phyloP scores from a whole-genome alignment of 345 rosid species.

The Eucalyptus marginata region DNA sequence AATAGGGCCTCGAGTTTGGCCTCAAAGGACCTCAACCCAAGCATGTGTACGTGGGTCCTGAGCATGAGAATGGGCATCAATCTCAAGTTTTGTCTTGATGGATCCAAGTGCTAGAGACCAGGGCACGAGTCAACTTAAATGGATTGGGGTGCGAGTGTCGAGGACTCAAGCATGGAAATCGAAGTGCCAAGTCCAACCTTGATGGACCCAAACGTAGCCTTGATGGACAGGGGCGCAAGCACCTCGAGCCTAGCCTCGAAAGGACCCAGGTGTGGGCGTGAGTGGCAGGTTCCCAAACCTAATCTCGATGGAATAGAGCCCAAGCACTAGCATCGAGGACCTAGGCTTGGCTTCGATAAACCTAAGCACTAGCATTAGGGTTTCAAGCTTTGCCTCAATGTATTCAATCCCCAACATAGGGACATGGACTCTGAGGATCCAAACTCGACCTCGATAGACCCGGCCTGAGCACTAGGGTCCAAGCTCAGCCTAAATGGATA shows the following conservation, averaged over 20 bases:
- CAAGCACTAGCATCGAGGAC: fast-evolving
- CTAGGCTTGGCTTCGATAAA: fast-evolving
- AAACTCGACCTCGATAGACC: fast-evolving
- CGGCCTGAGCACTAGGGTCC: no score
- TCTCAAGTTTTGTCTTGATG: fast-evolving
- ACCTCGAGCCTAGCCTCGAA: fast-evolving
- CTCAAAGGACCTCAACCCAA: fast-evolving
- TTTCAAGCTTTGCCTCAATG: background rate
- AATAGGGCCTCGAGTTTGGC: fast-evolving
- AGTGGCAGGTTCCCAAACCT: background rate
- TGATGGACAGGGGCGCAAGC: fast-evolving
- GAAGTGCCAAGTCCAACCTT: fast-evolving
- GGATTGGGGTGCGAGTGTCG: fast-evolving
- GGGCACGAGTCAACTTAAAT: fast-evolving
- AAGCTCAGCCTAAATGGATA: no score
- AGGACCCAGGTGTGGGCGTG: fast-evolving
- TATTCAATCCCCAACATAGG: fast-evolving
- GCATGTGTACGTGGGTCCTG: fast-evolving
- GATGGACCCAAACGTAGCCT: fast-evolving
- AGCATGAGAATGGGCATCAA: fast-evolving
- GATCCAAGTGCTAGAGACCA: background rate
- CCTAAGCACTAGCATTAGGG: background rate
- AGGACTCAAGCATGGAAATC: fast-evolving
- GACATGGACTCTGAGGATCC: fast-evolving
- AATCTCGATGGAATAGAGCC: fast-evolving